These are phyloP conservation scores for Alternaria sp. DNA, from an alignment of 2,329 filamentous ascomycete genomes.

Conservation along the genomic window DNA sequence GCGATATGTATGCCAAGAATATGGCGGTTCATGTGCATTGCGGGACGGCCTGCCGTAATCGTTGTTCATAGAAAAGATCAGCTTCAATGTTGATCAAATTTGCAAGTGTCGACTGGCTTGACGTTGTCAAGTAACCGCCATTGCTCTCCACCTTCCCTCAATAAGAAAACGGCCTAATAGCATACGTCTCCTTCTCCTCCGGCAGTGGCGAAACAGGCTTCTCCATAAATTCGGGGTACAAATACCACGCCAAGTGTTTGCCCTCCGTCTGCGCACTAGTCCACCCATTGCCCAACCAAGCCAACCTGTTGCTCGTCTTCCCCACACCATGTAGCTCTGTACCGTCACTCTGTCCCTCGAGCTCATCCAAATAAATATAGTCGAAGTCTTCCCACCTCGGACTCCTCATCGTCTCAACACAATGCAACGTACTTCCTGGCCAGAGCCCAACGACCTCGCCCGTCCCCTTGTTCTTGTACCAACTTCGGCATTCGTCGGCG, in stretches of 20 bases:
- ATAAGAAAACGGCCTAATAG: constrained; percentile 47
- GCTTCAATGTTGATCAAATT: not conserved
- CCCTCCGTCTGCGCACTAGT: constrained; percentile 33
- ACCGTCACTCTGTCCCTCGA: constrained; percentile 11
- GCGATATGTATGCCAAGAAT: not conserved
- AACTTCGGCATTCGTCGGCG: constrained; percentile 42
- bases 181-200: constrained; percentile 48
- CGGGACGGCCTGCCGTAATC: not conserved
- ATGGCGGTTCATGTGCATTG: not conserved
- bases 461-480: constrained; percentile 41
- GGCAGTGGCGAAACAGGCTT: constrained; percentile 42
- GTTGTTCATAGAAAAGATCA: not conserved
- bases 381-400: constrained; percentile 46
- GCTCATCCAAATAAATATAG: constrained; percentile 35
- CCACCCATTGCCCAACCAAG: constrained; percentile 45
- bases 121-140: not conserved
- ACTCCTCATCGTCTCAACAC: constrained; percentile 41
- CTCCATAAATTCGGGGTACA: constrained; percentile 50
- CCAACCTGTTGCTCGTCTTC: constrained; percentile 35
- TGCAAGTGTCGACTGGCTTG: not conserved
- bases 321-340: constrained; percentile 11
- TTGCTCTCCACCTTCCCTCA: constrained; percentile 10
- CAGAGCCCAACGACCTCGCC: constrained; percentile 42
- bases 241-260: constrained; percentile 51
- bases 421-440: constrained; percentile 43